Evolutionary conservation across 495 filamentous ascomycete species (phyloP).

Genomic region (Hamigera avellanea): DNA sequence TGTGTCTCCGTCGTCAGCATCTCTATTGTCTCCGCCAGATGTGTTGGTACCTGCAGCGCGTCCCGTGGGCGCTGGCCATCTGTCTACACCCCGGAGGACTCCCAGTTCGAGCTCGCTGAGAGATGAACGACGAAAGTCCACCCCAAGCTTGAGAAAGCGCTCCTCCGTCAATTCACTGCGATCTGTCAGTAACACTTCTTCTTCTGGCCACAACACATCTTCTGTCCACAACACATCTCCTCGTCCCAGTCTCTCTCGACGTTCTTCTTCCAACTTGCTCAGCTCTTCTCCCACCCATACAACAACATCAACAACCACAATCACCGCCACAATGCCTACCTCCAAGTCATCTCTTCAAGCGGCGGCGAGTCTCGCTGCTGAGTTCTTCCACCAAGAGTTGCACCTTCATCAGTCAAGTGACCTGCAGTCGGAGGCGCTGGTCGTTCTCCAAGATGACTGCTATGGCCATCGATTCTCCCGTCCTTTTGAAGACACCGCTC

Average conservation of each 20-base stretch:
- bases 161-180: constrained; percentile 33
- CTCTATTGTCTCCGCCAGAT: constrained; percentile 22
- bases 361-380: constrained; percentile 55
- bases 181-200: no score
- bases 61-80: constrained; percentile 8
- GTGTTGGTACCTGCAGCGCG: constrained; percentile 12
- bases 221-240: constrained; percentile 26
- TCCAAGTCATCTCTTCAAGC: constrained; percentile 34
- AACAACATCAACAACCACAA: constrained; percentile 9
- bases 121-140: constrained; percentile 34
- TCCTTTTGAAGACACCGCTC: constrained; percentile 42
- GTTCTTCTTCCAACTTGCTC: constrained; percentile 32
- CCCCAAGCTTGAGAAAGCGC: constrained; percentile 32
- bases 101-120: constrained; percentile 40
- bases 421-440: constrained; percentile 52
- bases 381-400: constrained; percentile 60
- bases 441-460: constrained; percentile 83
- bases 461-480: constrained; percentile 86
- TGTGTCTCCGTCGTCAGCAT: constrained; percentile 26
- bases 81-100: constrained; percentile 32
- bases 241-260: constrained; percentile 25
- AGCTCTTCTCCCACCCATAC: constrained; percentile 26
- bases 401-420: constrained; percentile 44
- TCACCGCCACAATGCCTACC: constrained; percentile 13
- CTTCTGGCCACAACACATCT: no score